Percentiles rank a stretch among this genome's conserved stretches.
These are phyloP conservation scores for Yamadazyma conglobata DNA, from an alignment of 1,139 yeast genomes.

Conservation along the genomic window DNA sequence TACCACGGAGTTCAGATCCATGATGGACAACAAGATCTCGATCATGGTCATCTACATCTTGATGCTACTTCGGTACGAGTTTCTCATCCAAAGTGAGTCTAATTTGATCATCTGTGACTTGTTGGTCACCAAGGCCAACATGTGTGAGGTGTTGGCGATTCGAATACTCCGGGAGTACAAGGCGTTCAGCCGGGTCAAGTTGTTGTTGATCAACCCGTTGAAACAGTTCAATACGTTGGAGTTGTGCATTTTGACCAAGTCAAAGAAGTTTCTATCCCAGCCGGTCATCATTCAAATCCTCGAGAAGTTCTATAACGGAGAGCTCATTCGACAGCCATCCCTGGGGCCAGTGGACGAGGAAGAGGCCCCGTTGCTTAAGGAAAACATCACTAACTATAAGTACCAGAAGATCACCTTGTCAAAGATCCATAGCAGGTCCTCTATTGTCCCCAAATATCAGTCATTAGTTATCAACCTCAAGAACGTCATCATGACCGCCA, in stretches of 20 bases:
- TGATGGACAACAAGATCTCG: constrained; percentile 19
- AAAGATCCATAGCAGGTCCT: constrained; percentile 29
- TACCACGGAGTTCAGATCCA: constrained; percentile 8
- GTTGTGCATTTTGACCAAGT: constrained; percentile 50
- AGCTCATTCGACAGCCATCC: constrained; percentile 23
- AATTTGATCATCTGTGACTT: constrained; percentile 50
- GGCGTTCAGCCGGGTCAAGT: constrained; percentile 42
- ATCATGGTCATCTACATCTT: constrained; percentile 31
- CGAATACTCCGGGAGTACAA: constrained; percentile 50
- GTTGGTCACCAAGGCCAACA: constrained; percentile 47
- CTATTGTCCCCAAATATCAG: constrained; percentile 42
- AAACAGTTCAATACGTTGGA: constrained; percentile 49
- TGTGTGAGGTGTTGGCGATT: constrained; percentile 56
- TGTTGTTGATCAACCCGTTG: constrained; percentile 44
- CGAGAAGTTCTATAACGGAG: constrained; percentile 55
- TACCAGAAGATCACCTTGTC: constrained; percentile 29
- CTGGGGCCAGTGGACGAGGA: constrained; percentile 27
- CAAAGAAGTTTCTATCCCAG: constrained; percentile 54
- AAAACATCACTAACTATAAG: constrained; percentile 32
- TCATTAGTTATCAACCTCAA: constrained; percentile 39
- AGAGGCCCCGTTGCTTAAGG: constrained; percentile 21
- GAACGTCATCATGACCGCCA: constrained; percentile 28
- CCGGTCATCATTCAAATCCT: constrained; percentile 51
- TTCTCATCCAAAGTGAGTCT: constrained; percentile 45
- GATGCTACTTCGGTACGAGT: constrained; percentile 39